Evolutionary conservation across 768 basidiomycete species (phyloP).

Genomic region (Glaciozyma antarctica): DNA sequence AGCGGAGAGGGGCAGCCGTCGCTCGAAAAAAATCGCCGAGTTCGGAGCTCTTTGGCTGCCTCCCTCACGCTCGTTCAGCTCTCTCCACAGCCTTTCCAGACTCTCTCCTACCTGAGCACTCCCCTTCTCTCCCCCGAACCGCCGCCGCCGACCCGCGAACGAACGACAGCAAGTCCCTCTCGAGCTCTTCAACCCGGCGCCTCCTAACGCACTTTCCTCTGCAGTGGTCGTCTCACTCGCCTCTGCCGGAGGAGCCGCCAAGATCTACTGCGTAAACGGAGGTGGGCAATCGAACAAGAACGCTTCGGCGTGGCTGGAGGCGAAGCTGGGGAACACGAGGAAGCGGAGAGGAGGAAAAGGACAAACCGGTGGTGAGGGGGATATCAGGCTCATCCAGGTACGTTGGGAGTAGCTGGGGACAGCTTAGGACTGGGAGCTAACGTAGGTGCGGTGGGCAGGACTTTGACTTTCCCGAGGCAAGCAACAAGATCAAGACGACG

Average conservation of each 20-base stretch:
- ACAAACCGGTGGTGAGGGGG: conserved; percentile 27
- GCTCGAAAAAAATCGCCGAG: no score
- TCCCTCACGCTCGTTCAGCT: no score
- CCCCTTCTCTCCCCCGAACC: no score
- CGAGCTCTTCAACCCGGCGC: no score
- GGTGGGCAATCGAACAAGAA: conserved; percentile 43
- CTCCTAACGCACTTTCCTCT: neutral
- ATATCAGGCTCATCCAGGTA: conserved; percentile 36
- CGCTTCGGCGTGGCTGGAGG: conserved; percentile 35
- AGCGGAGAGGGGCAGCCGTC: no score
- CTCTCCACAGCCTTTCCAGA: no score
- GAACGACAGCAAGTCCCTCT: no score
- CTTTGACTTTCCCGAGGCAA: conserved; percentile 95
- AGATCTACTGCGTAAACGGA: conserved; percentile 94
- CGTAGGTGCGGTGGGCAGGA: conserved; percentile 61
- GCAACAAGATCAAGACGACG: conserved; percentile 80
- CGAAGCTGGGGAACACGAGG: conserved; percentile 33
- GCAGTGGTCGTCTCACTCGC: conserved; percentile 35
- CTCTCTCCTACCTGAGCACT: no score
- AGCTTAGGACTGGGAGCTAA: neutral
- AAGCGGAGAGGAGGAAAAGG: conserved; percentile 37
- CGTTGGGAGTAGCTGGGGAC: neutral
- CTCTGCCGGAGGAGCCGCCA: conserved; percentile 38
- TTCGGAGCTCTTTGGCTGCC: no score
- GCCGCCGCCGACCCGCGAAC: no score